These are phyloP conservation scores for Omphalotus guepiniiformis DNA, from an alignment of 768 basidiomycete species.

Conservation along the genomic window DNA sequence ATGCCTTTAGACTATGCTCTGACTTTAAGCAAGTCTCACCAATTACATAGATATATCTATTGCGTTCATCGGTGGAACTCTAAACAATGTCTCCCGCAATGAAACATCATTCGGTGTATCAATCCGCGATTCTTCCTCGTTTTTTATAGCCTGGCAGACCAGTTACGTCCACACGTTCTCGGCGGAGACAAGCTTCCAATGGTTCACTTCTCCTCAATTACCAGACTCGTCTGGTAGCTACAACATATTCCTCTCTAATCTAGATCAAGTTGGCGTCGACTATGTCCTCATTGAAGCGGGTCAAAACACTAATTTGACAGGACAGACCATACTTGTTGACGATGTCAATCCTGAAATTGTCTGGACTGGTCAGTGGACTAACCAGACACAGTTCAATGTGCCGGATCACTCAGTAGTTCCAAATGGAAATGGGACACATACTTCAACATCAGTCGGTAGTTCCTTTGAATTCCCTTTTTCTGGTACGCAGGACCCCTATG, in stretches of 20 bases:
- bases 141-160: not conserved
- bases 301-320: conserved; percentile 2
- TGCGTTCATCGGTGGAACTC: not conserved
- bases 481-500: too few species aligned
- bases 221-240: not conserved
- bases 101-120: not conserved
- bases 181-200: not conserved
- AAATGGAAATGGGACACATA: not conserved
- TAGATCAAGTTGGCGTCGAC: not conserved
- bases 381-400: not conserved
- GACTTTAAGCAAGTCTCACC: too few species aligned
- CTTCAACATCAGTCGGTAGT: not conserved
- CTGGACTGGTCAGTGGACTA: conserved; percentile 10
- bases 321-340: conserved; percentile 13
- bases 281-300: conserved; percentile 11
- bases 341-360: conserved; percentile 10
- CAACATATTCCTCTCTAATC: not conserved
- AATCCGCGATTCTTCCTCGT: not conserved
- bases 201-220: conserved; percentile 2
- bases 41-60: not conserved
- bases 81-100: not conserved
- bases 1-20: too few species aligned
- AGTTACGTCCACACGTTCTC: too few species aligned
- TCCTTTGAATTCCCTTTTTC: not conserved
- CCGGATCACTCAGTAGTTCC: not conserved